phyloP scores from a whole-genome alignment of 2,329 filamentous ascomycete species.

The Colletotrichum sp. region DNA sequence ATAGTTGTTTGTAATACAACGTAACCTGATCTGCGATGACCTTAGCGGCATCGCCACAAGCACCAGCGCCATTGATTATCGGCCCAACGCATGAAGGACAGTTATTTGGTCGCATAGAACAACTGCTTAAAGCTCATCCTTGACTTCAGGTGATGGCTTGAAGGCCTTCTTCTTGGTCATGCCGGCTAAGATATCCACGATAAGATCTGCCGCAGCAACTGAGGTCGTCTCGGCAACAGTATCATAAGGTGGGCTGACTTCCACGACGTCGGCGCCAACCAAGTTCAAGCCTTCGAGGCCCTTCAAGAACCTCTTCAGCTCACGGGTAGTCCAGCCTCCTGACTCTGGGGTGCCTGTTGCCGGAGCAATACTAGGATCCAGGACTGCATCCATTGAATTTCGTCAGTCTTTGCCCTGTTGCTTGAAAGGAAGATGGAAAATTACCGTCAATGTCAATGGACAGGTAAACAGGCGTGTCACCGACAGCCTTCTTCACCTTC shows the following conservation, averaged over 20 bases:
- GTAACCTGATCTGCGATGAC: background rate
- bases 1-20: accelerated
- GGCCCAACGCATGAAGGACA: accelerated
- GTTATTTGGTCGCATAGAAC: accelerated
- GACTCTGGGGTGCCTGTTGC: background rate
- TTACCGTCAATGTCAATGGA: background rate
- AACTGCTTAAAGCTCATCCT: background rate
- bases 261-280: slow-evolving; percentile 53
- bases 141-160: background rate
- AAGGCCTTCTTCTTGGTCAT: background rate
- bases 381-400: no score
- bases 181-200: background rate
- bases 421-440: accelerated
- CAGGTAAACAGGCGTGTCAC: background rate
- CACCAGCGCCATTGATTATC: background rate
- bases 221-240: slow-evolving; percentile 80
- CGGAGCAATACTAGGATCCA: slow-evolving; percentile 28
- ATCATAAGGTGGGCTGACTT: slow-evolving; percentile 86
- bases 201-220: background rate
- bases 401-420: no score
- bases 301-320: background rate
- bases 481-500: slow-evolving; percentile 60
- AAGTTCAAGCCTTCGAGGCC: background rate
- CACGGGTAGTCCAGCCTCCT: background rate
- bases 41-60: background rate